Evolutionary conservation across 1,284 basidiomycete species (phyloP).

Genomic region (Salmacisia buchloeana): DNA sequence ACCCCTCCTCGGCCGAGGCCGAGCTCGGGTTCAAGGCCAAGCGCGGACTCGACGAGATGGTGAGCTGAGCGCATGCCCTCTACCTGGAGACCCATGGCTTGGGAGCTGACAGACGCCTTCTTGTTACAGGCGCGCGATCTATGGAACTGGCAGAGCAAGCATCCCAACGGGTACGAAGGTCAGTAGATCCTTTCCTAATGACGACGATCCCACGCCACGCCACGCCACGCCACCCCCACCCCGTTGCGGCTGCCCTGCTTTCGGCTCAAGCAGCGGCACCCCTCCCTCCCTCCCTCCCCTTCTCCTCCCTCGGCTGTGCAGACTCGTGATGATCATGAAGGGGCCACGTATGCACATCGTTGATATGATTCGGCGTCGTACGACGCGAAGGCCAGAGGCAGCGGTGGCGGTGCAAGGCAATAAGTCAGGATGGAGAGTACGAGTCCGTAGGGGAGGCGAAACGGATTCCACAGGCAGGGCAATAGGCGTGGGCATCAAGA

Average conservation of each 20-base stretch:
- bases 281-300: not conserved
- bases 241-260: not conserved
- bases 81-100: not conserved
- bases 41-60: constrained; percentile 40
- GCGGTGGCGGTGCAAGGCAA: no score
- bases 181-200: not conserved
- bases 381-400: no score
- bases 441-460: no score
- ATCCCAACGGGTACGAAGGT: constrained; percentile 51
- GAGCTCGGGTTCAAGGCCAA: constrained; percentile 90
- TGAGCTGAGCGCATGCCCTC: constrained; percentile 9
- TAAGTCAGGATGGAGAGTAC: no score
- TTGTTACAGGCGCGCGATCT: constrained; percentile 27
- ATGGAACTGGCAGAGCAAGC: constrained; percentile 52
- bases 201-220: not conserved
- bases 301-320: not conserved
- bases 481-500: no score
- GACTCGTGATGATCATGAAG: no score
- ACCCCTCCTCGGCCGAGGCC: constrained; percentile 81
- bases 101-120: not conserved
- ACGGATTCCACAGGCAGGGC: no score
- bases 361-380: no score
- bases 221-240: not conserved
- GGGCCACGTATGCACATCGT: no score
- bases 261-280: no score